Conservation (phyloP, 192 early-diverging fungal genomes). For the Backusella psychrophila region DNA sequence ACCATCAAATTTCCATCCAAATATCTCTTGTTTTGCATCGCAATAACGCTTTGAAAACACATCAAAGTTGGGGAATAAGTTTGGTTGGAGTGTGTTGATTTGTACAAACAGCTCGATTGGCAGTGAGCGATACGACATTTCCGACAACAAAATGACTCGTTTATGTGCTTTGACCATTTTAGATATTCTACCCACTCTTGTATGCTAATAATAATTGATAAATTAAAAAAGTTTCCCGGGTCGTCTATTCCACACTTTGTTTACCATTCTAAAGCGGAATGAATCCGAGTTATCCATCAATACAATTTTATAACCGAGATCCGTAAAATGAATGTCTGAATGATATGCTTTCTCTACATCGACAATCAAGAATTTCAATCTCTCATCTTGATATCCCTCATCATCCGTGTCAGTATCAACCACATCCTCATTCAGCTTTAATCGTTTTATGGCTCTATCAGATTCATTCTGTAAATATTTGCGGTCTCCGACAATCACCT, state of each 20-base stretch:
- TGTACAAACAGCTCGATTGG: neutral
- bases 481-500: neutral
- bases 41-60: neutral
- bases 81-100: neutral
- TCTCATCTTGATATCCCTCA: neutral
- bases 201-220: neutral
- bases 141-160: neutral
- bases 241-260: no score
- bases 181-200: neutral
- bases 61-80: neutral
- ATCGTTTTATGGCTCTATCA: neutral
- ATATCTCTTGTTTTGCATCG: neutral
- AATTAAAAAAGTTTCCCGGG: no score
- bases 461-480: neutral
- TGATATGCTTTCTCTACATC: neutral
- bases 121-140: neutral
- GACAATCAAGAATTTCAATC: neutral
- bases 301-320: neutral
- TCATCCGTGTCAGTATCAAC: neutral
- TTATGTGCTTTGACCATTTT: neutral
- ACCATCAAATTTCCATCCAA: conserved; percentile 1
- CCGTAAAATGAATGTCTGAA: neutral
- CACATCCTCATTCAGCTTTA: neutral
- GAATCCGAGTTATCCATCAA: neutral
- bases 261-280: neutral